These are phyloP conservation scores for Geotrichum reessii DNA, from an alignment of 1,139 yeast species.

Conservation along the genomic window DNA sequence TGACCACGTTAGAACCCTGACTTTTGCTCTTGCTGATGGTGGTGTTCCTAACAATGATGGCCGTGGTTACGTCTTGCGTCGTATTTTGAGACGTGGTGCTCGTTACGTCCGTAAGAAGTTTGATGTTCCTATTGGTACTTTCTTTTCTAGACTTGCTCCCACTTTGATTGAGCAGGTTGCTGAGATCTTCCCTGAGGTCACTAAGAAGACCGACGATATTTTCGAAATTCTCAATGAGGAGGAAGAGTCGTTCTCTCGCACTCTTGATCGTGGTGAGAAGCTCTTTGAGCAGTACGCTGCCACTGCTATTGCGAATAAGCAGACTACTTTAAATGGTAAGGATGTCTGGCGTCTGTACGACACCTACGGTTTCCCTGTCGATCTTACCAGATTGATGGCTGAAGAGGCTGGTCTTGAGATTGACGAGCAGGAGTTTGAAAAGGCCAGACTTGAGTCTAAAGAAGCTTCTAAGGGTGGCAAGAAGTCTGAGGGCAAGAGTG, in stretches of 20 bases:
- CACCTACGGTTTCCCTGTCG: conserved; percentile 99
- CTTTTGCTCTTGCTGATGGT: conserved; percentile 95
- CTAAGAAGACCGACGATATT: conserved; percentile 63
- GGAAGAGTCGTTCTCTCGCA: conserved; percentile 88
- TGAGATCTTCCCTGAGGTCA: conserved; percentile 87
- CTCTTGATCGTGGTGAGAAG: conserved; percentile 96
- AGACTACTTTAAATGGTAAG: conserved; percentile 76
- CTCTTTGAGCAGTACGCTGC: conserved; percentile 88
- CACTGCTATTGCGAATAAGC: conserved; percentile 68
- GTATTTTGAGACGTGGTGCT: conserved; percentile 96
- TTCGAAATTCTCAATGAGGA: conserved; percentile 93
- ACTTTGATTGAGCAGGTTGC: conserved; percentile 84
- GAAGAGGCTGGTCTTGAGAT: conserved; percentile 94
- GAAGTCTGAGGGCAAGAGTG: conserved; percentile 47
- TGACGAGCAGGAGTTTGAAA: conserved; percentile 86
- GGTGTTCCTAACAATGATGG: conserved; percentile 99
- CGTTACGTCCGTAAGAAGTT: conserved; percentile 94
- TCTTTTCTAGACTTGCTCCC: conserved; percentile 82
- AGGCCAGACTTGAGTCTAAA: conserved; percentile 78
- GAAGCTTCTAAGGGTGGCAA: conserved; percentile 94
- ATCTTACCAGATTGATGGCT: conserved; percentile 95
- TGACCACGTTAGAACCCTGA: conserved; percentile 94
- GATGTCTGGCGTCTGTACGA: conserved; percentile 98
- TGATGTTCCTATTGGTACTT: conserved; percentile 86
- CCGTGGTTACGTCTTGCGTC: conserved; percentile 94